Percentiles rank a stretch among this genome's conserved stretches.
These are phyloP conservation scores for Lippia alba DNA, from an alignment of 305 asterid species.

Conservation along the genomic window DNA sequence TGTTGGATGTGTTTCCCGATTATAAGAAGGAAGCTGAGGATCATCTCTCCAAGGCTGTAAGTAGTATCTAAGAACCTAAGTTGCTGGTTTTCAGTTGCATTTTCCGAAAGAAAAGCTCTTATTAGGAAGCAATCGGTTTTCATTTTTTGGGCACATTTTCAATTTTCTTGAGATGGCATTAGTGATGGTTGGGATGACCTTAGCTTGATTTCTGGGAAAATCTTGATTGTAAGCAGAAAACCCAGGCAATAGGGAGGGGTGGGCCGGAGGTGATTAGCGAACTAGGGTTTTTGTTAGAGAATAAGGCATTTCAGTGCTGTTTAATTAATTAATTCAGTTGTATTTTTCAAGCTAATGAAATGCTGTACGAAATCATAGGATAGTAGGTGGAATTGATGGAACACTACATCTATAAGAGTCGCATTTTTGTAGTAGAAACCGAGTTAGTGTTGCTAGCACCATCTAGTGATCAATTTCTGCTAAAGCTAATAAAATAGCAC, in stretches of 20 bases:
- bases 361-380: too few species aligned
- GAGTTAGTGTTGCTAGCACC: too few species aligned
- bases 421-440: too few species aligned
- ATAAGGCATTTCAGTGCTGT: too few species aligned
- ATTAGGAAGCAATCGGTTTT: neutral
- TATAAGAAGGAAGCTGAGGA: constrained; percentile 93
- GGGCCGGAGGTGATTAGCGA: neutral
- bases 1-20: constrained; percentile 77
- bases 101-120: constrained; percentile 3
- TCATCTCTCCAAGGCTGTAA: constrained; percentile 92
- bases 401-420: too few species aligned
- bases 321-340: too few species aligned
- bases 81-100: neutral
- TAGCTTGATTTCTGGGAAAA: constrained; percentile 10
- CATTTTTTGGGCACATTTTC: neutral
- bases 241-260: neutral
- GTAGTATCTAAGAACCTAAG: constrained; percentile 32
- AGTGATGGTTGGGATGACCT: neutral
- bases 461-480: too few species aligned
- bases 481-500: too few species aligned
- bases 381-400: too few species aligned
- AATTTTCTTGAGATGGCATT: neutral
- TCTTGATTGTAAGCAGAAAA: neutral
- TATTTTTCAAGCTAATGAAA: too few species aligned
- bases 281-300: neutral